Conservation (phyloP, 352 stramenopile species). For the Phytophthora boehmeriae region DNA sequence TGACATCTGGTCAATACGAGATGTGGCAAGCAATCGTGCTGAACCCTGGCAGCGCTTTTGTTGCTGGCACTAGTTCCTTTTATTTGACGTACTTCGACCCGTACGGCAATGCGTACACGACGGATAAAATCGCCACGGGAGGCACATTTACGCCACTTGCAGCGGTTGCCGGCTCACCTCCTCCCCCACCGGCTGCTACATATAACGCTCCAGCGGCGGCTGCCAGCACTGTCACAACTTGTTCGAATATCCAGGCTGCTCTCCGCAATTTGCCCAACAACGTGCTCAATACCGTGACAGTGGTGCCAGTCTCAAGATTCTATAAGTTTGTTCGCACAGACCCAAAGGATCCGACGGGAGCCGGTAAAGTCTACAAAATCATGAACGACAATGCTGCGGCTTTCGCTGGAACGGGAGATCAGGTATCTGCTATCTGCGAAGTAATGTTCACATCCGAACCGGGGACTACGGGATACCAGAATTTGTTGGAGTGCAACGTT, state of each 20-base stretch:
- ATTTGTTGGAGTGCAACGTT: constrained; percentile 58
- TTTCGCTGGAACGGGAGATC: background rate
- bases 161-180: no score
- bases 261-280: constrained; percentile 68
- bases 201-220: background rate
- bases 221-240: constrained; percentile 16
- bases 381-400: constrained; percentile 1
- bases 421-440: constrained; percentile 30
- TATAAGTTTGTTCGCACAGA: constrained; percentile 34
- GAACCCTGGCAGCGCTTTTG: no score
- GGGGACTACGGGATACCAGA: constrained; percentile 61
- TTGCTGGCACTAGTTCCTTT: constrained; percentile 1
- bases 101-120: constrained; percentile 74
- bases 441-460: constrained; percentile 56
- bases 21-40: constrained; percentile 58
- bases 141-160: no score
- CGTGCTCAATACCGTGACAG: constrained; percentile 57
- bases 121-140: constrained; percentile 41
- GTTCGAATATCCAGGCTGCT: constrained; percentile 43
- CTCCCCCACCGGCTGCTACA: no score
- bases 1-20: constrained; percentile 55
- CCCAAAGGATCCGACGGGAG: background rate
- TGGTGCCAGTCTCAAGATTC: constrained; percentile 11
- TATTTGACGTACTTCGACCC: constrained; percentile 80
- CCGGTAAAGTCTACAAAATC: background rate